phyloP scores from a whole-genome alignment of 2,329 filamentous ascomycete species.

The Cercospora sp. region DNA sequence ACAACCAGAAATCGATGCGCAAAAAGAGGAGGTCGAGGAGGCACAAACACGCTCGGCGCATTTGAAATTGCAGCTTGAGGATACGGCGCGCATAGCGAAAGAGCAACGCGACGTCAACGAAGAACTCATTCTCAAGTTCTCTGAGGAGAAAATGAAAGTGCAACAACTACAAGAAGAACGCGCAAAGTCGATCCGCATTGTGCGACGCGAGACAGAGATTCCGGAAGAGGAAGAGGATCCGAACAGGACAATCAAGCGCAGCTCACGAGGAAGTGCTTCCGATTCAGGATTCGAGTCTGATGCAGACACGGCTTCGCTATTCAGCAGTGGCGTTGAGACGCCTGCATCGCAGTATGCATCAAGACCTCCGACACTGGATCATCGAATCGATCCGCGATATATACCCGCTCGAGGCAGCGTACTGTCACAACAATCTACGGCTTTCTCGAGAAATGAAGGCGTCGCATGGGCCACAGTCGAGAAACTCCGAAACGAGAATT shows the following conservation, averaged over 20 bases:
- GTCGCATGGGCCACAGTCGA: conserved; percentile 56
- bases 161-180: conserved; percentile 35
- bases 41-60: conserved; percentile 58
- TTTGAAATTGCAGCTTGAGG: conserved; percentile 61
- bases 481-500: conserved; percentile 56
- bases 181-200: conserved; percentile 26
- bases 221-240: conserved; percentile 25
- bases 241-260: conserved; percentile 30
- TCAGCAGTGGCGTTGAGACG: conserved; percentile 43
- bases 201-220: conserved; percentile 23
- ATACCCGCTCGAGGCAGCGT: conserved; percentile 16
- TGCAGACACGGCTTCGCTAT: conserved; percentile 52
- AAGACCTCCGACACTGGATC: conserved; percentile 35
- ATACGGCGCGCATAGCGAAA: conserved; percentile 56
- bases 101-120: conserved; percentile 60
- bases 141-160: conserved; percentile 47
- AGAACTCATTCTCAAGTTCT: conserved; percentile 51
- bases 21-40: conserved; percentile 63
- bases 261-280: conserved; percentile 41
- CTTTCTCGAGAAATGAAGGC: conserved; percentile 39
- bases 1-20: conserved; percentile 56
- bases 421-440: conserved; percentile 15
- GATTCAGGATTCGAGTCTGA: conserved; percentile 63
- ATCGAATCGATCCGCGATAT: conserved; percentile 15
- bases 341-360: conserved; percentile 37